Base-by-base conservation (phyloP, 331 rosid genomes). In the Phaseolus coccineus region DNA sequence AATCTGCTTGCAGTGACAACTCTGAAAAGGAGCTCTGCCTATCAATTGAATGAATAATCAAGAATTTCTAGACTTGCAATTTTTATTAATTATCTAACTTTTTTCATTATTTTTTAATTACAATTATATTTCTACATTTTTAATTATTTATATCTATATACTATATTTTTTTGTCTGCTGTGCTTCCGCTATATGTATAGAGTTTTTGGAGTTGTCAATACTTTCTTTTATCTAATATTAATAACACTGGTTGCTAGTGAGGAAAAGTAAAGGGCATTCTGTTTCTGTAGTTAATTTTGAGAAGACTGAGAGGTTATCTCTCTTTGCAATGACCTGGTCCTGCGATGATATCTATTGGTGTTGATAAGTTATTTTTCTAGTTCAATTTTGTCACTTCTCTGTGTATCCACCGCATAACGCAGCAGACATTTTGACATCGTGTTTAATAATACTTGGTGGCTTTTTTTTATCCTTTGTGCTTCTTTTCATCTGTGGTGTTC, bases 301-400 rank as follows among this genome's bases (percentile, higher is more conserved):
- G 37, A 47, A 28, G 59, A n/a, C 31, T 7, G 44, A 58, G 44
- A 58, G 79, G 19, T 44, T 67, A 74, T 30, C 79, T 61, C 55
- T 55, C 47, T 44, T 58, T 30, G 71, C 33, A 16, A n/a, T 69
- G 47, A 12, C n/a, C 48, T n/a, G 10, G 59, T 46, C 71, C 8
- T 44, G 24, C 33, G 9, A 61, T 2, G 25, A 30, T 42, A 40
- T 7, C 71, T 30, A 47, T 61, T 59, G 5, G 30, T 39, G 35
- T 30, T 30, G 11, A 52, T 59, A 9, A 11, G 30, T 46, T 61
- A 14, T 37, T 28, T 37, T 56, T 25, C 56, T 58, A 37, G 40
- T 56, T n/a, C 33, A 44, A 16, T 46, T 75, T 35, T 28, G 35
- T 30, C 48, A n/a, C 39, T 25, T 16, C 39, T 55, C 39, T 37